Evolutionary conservation across 306 rosid genomes (phyloP).

Genomic region (Vigna mungo): DNA sequence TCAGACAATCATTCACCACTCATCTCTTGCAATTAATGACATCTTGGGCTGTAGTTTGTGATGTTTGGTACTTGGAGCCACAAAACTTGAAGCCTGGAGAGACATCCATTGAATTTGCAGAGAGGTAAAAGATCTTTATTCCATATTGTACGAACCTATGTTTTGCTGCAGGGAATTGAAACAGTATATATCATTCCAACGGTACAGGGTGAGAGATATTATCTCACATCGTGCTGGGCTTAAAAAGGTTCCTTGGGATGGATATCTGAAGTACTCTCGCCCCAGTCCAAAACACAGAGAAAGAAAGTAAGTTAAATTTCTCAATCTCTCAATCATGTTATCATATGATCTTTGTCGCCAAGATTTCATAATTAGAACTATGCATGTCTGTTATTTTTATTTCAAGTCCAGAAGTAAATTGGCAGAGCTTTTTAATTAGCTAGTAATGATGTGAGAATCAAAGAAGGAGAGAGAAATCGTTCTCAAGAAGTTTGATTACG

Average conservation of each 20-base stretch:
- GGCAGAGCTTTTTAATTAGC: not conserved
- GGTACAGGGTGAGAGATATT: slow-evolving; percentile 85
- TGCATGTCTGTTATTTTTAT: slow-evolving; percentile 14
- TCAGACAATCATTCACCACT: slow-evolving; percentile 94
- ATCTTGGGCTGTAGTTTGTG: slow-evolving; percentile 99
- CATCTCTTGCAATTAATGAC: slow-evolving; percentile 98
- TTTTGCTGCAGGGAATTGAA: slow-evolving; percentile 28
- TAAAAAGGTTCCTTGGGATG: slow-evolving; percentile 97
- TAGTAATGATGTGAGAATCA: not conserved
- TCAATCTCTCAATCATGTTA: slow-evolving; percentile 1
- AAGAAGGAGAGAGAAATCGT: not conserved
- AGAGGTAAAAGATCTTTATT: slow-evolving; percentile 62
- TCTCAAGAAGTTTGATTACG: no score
- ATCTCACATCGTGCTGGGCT: slow-evolving; percentile 91
- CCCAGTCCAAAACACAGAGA: slow-evolving; percentile 95
- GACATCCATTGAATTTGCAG: slow-evolving; percentile 96
- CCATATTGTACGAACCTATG: slow-evolving; percentile 16
- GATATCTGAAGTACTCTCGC: slow-evolving; percentile 91
- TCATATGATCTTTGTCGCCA: not conserved
- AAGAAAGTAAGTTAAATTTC: slow-evolving; percentile 63
- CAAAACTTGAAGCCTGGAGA: slow-evolving; percentile 86
- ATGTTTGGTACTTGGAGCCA: slow-evolving; percentile 99
- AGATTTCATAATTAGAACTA: not conserved
- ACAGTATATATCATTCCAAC: slow-evolving; percentile 13
- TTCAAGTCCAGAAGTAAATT: not conserved